phyloP scores from a whole-genome alignment of 2,329 filamentous ascomycete genomes.

The Epichloe sylvatica region DNA sequence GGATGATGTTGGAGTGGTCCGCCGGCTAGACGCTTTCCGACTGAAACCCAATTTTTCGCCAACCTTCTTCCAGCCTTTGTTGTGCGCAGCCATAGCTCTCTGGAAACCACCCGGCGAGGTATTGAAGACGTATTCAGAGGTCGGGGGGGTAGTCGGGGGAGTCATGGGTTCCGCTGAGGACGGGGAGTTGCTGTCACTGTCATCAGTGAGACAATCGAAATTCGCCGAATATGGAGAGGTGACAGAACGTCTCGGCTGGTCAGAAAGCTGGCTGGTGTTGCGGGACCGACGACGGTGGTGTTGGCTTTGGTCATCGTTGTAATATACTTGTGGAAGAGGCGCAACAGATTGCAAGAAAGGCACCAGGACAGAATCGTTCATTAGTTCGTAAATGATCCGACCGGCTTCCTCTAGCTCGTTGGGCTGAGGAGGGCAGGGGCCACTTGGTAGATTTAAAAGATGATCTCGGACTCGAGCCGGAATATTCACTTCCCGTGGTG shows the following conservation, averaged over 20 bases:
- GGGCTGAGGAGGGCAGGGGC: slow-evolving; percentile 56
- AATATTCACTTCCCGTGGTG: slow-evolving; percentile 80
- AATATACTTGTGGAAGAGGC: slow-evolving; percentile 21
- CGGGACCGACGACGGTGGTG: slow-evolving; percentile 16
- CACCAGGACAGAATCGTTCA: slow-evolving; percentile 91
- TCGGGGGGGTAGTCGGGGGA: slow-evolving; percentile 62
- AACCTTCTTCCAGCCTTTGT: slow-evolving; percentile 51
- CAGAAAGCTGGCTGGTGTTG: background rate
- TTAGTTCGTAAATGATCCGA: slow-evolving; percentile 80
- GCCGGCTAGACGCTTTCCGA: slow-evolving; percentile 34
- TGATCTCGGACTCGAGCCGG: slow-evolving; percentile 73
- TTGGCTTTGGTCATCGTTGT: slow-evolving; percentile 23
- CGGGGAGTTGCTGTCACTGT: slow-evolving; percentile 48
- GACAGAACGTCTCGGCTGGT: slow-evolving; percentile 16
- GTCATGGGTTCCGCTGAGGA: slow-evolving; percentile 51
- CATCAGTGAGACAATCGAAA: slow-evolving; percentile 45
- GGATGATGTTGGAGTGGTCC: slow-evolving; percentile 30
- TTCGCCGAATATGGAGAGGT: slow-evolving; percentile 33
- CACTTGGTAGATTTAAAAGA: slow-evolving; percentile 43
- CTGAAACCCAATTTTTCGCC: slow-evolving; percentile 46
- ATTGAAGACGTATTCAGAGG: slow-evolving; percentile 40
- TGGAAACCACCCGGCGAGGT: slow-evolving; percentile 40
- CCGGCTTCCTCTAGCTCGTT: slow-evolving; percentile 69
- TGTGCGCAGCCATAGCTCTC: slow-evolving; percentile 39
- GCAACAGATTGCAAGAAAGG: slow-evolving; percentile 69